A percentile compares a stretch with the other conserved stretches of the same genome.
Conservation (phyloP, 345 rosid genomes). For the Rhodamnia argentea region DNA sequence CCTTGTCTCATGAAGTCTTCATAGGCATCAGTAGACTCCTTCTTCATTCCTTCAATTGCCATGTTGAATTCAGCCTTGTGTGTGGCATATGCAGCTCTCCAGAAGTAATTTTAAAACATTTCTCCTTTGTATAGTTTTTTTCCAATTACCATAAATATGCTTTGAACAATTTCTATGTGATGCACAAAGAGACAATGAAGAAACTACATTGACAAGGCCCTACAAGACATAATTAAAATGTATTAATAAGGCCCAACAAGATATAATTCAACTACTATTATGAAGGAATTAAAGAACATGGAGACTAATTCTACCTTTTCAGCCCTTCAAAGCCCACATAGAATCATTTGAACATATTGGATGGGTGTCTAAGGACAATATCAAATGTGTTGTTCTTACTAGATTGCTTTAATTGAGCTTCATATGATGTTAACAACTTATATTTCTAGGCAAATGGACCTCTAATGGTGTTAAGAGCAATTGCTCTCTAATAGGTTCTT, state of each 20-base stretch:
- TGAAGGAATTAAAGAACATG: neutral
- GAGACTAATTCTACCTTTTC: neutral
- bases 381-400: neutral
- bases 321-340: neutral
- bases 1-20: neutral
- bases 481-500: too few relatives aligned
- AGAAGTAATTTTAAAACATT: neutral
- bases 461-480: too few relatives aligned
- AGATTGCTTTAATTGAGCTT: neutral
- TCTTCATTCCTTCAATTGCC: neutral
- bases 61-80: neutral
- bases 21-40: neutral
- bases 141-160: neutral
- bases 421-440: neutral
- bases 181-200: neutral
- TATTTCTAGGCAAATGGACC: neutral
- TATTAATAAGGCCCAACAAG: neutral
- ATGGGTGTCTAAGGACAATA: neutral
- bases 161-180: neutral
- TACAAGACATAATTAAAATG: neutral
- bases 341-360: neutral
- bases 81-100: neutral
- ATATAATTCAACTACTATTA: neutral
- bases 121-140: neutral
- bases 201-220: neutral